Base-by-base conservation (phyloP, 192 early-diverging fungal genomes). In the Coemansia furcata region DNA sequence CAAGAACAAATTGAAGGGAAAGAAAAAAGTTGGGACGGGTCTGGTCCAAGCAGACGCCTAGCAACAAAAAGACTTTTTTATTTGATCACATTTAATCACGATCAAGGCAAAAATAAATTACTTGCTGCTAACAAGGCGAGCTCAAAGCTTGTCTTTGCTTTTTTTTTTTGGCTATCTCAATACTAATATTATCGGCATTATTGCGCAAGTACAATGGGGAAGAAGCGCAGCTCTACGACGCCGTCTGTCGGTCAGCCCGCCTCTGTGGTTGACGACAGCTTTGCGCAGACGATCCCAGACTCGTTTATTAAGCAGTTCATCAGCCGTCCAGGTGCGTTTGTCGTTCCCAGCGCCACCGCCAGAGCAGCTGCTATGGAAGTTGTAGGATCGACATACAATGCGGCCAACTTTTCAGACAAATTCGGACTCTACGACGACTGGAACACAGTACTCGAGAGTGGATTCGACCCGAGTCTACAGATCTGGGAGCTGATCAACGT, bases 401-500 rank as follows among this genome's bases (percentile, higher is more conserved):
- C 80, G n/a, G 74, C 72, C 60, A 82, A 77, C 50, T 26, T 32
- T 38, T 19, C 72, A 3, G 80, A 74, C 59, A 82, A 82, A 64
- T 82, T 76, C 64, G 79, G 79, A 2, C 64, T 82, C 2, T 82
- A 72, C n/a, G 79, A 82, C 43, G 71, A 73, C 60, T 77, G 74
- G 80, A 67, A 47, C 36, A 58, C 74, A 2, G 75, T 77, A 1
- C 21, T 60, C 1, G 65, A 62, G 14, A 83, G 76, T 38, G 82
- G 82, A 17, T 83, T 83, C 50, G 77, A 78, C 58, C 46, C 65
- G 14, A 67, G 87, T 52, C 87, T 91, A 63, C 95, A 96, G 85
- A 89, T 98, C 50, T 98, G 96, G 96, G 93, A 95, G 77, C 92
- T 96, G 73, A 85, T 98, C 50, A 87, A 88, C 63, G 80, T 95